phyloP scores from a whole-genome alignment of 306 rosid genomes.

The Lathyrus oleraceus region DNA sequence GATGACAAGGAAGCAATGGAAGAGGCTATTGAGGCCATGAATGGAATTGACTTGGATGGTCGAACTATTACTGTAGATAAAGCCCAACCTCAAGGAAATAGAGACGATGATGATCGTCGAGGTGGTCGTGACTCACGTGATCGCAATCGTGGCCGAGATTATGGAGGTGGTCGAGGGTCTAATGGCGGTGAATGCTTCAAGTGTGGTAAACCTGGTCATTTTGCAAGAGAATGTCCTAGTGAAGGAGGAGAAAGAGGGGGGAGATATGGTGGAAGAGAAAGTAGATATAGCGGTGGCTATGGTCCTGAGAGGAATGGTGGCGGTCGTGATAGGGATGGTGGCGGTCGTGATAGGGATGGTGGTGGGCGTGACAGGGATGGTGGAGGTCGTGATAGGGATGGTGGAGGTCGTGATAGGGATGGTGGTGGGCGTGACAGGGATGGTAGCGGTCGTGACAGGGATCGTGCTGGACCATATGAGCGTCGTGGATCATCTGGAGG shows the following conservation, averaged over 20 bases:
- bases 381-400: slow-evolving; percentile 39
- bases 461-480: slow-evolving; percentile 9
- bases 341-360: slow-evolving; percentile 45
- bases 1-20: slow-evolving; percentile 98
- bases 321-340: slow-evolving; percentile 37
- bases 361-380: slow-evolving; percentile 73
- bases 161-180: slow-evolving; percentile 75
- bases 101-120: slow-evolving; percentile 87
- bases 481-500: slow-evolving; percentile 46
- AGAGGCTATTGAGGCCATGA: slow-evolving; percentile 92
- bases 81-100: slow-evolving; percentile 91
- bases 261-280: slow-evolving; percentile 76
- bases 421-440: slow-evolving; percentile 82
- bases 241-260: slow-evolving; percentile 78
- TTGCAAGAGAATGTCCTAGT: slow-evolving; percentile 96
- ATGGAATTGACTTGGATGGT: slow-evolving; percentile 96
- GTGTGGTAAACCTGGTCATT: slow-evolving; percentile 99
- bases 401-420: slow-evolving; percentile 25
- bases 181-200: slow-evolving; percentile 93
- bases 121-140: slow-evolving; percentile 43
- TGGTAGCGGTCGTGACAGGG: slow-evolving; percentile 43
- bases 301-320: slow-evolving; percentile 77
- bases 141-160: slow-evolving; percentile 52
- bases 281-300: slow-evolving; percentile 68
- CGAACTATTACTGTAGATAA: slow-evolving; percentile 92